These are phyloP conservation scores for Alternaria conjuncta DNA, from an alignment of 2,329 filamentous ascomycete species.

Conservation along the genomic window DNA sequence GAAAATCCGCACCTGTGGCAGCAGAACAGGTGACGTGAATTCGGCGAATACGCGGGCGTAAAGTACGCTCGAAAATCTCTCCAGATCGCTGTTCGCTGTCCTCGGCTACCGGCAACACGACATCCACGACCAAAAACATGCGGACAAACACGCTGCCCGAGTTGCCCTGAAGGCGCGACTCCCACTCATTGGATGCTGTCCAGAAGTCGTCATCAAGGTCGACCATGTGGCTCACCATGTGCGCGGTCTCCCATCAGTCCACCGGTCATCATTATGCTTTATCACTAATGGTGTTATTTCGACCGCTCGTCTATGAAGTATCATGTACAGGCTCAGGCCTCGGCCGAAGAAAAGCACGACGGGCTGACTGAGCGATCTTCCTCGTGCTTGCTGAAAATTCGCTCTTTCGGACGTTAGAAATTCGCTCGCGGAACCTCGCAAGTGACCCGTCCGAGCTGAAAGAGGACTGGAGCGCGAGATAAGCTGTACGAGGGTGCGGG, in stretches of 20 bases:
- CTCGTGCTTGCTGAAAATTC: not conserved
- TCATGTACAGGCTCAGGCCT: constrained; percentile 11
- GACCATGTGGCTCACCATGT: constrained; percentile 17
- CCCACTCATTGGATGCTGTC: constrained; percentile 1
- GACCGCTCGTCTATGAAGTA: not conserved
- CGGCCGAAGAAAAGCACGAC: constrained; percentile 27
- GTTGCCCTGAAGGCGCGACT: too few species aligned
- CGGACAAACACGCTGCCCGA: constrained; percentile 22
- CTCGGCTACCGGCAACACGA: constrained; percentile 24
- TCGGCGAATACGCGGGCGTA: constrained; percentile 21
- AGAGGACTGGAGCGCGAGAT: constrained; percentile 9
- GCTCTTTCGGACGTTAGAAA: constrained; percentile 18
- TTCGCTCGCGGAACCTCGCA: constrained; percentile 27
- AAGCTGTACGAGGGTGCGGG: not conserved
- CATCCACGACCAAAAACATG: constrained; percentile 30
- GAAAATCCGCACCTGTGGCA: constrained; percentile 19
- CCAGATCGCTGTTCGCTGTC: constrained; percentile 21
- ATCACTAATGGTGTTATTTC: constrained; percentile 24
- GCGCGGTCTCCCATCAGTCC: not conserved
- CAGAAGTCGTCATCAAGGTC: constrained; percentile 26
- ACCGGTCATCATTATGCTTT: constrained; percentile 7
- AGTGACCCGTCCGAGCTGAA: constrained; percentile 8
- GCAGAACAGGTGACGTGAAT: constrained; percentile 26
- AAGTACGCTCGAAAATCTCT: constrained; percentile 9
- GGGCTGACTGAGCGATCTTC: constrained; percentile 14